phyloP scores from a whole-genome alignment of 345 rosid species.

The Dipteronia sinensis region DNA sequence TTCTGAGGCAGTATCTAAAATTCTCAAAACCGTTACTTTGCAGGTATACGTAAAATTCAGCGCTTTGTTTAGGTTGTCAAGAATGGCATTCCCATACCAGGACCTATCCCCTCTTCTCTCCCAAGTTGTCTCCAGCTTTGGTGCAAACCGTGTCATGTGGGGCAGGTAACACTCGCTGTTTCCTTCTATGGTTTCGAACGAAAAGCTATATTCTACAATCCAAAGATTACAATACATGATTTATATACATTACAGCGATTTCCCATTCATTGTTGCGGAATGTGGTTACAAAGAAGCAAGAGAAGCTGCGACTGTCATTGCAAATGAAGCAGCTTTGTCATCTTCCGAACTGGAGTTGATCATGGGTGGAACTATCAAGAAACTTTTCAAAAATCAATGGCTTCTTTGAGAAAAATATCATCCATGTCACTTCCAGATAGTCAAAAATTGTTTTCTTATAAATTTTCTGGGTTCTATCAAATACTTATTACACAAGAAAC shows the following conservation, averaged over 20 bases:
- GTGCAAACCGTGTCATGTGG: constrained; percentile 88
- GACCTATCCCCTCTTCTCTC: constrained; percentile 63
- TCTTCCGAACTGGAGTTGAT: constrained; percentile 72
- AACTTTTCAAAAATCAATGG: constrained; percentile 69
- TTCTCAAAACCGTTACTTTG: background rate
- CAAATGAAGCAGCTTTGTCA: constrained; percentile 53
- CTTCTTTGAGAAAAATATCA: constrained; percentile 28
- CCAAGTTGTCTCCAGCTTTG: constrained; percentile 62
- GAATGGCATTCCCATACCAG: constrained; percentile 60
- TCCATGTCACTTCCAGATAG: background rate
- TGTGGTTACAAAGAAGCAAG: constrained; percentile 78
- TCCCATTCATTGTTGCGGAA: constrained; percentile 84
- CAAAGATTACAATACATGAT: background rate
- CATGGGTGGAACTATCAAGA: constrained; percentile 66
- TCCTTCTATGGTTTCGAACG: background rate
- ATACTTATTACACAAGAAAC: no score
- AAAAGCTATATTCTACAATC: background rate
- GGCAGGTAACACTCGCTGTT: constrained; percentile 55
- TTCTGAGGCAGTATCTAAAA: background rate
- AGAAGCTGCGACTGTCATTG: constrained; percentile 59
- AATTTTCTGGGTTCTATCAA: no score
- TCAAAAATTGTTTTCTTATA: background rate
- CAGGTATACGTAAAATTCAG: constrained; percentile 90
- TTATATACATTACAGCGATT: constrained; percentile 58
- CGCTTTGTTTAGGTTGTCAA: constrained; percentile 84